These are phyloP conservation scores for Rosa multiflora DNA, from an alignment of 306 rosid species.

Conservation along the genomic window DNA sequence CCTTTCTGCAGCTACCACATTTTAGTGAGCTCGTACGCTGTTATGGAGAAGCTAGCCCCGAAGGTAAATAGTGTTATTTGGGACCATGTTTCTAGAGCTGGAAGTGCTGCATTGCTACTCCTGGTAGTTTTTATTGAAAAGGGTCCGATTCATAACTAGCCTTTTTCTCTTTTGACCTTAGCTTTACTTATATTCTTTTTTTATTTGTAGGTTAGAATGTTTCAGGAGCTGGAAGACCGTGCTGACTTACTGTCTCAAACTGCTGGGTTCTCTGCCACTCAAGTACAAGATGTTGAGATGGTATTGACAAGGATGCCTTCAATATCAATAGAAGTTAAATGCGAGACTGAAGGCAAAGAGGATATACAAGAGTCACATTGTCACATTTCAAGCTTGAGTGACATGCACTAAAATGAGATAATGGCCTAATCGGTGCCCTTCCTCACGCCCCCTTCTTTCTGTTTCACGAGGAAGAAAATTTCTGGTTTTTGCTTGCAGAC, in stretches of 20 bases:
- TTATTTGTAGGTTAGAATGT: constrained; percentile 70
- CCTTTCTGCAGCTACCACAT: constrained; percentile 95
- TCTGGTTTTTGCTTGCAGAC: constrained; percentile 85
- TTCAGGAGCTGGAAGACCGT: constrained; percentile 87
- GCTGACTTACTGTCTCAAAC: constrained; percentile 74
- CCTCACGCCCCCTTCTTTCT: constrained; percentile 92
- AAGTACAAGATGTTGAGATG: constrained; percentile 77
- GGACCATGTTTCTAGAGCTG: neutral
- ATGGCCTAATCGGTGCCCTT: constrained; percentile 77
- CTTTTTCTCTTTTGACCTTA: too few relatives aligned
- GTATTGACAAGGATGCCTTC: constrained; percentile 85
- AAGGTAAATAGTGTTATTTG: constrained; percentile 48
- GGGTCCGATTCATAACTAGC: too few relatives aligned
- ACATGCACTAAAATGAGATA: constrained; percentile 51
- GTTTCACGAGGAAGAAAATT: constrained; percentile 85
- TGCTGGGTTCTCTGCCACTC: constrained; percentile 64
- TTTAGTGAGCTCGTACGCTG: constrained; percentile 61
- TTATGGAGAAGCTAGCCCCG: constrained; percentile 81
- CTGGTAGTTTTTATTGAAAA: too few relatives aligned
- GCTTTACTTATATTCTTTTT: neutral
- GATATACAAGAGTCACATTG: constrained; percentile 88
- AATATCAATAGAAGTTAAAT: constrained; percentile 57
- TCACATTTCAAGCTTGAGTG: constrained; percentile 82
- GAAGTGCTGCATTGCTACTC: neutral
- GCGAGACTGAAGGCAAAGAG: constrained; percentile 96